phyloP scores from a whole-genome alignment of 2,329 filamentous ascomycete genomes.

The Paraconiothyrium sp. region DNA sequence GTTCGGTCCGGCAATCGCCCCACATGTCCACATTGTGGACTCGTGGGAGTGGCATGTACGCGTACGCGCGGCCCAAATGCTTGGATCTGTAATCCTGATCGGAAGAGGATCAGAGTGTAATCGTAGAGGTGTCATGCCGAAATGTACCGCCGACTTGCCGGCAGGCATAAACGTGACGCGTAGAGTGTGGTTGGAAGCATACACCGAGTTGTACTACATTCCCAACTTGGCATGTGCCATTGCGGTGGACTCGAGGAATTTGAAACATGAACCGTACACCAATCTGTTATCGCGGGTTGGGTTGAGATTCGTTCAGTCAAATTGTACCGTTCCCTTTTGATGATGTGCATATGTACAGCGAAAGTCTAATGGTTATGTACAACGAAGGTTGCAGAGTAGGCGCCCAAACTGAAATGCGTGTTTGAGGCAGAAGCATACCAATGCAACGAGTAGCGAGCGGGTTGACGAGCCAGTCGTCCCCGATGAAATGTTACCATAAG shows the following conservation, averaged over 20 bases:
- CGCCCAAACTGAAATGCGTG: not conserved
- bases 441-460: not conserved
- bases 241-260: not conserved
- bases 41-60: not conserved
- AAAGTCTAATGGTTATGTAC: not conserved
- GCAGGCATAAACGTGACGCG: not conserved
- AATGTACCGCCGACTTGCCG: not conserved
- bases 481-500: not conserved
- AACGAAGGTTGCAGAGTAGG: not conserved
- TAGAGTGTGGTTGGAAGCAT: not conserved
- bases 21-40: slow-evolving; percentile 5
- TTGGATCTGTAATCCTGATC: not conserved
- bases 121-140: not conserved
- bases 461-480: slow-evolving; percentile 2
- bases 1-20: slow-evolving; percentile 3
- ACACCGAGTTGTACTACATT: not conserved
- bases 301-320: not conserved
- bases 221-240: not conserved
- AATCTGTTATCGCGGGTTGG: not conserved
- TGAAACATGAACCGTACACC: not conserved
- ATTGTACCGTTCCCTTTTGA: not conserved
- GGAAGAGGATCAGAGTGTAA: not conserved
- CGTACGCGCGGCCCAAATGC: slow-evolving; percentile 4
- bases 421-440: not conserved
- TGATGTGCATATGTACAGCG: not conserved